Evolutionary conservation across 2,329 filamentous ascomycete genomes (phyloP).

Genomic region (Ophiocordyceps australis): DNA sequence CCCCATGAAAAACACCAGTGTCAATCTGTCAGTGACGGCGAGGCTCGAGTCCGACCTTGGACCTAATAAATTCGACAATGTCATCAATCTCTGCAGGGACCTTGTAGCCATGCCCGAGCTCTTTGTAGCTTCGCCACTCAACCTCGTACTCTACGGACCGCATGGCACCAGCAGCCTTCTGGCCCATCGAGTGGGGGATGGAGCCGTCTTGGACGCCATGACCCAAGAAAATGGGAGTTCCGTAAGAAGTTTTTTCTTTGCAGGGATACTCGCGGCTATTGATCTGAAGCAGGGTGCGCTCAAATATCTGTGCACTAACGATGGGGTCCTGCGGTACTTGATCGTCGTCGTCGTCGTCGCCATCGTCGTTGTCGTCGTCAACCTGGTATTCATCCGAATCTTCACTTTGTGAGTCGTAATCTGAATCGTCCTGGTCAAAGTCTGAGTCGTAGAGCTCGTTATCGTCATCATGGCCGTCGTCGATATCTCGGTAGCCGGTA

Average conservation of each 20-base stretch:
- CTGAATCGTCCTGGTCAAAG: slow-evolving; percentile 3
- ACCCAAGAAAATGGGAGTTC: slow-evolving; percentile 22
- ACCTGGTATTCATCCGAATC: slow-evolving; percentile 5
- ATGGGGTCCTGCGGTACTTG: slow-evolving; percentile 1
- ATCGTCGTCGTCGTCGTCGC: background rate
- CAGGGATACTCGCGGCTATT: slow-evolving; percentile 6
- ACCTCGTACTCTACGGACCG: slow-evolving; percentile 11
- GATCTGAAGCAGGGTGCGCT: slow-evolving; percentile 11
- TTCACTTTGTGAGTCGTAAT: background rate
- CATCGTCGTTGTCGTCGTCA: slow-evolving; percentile 3
- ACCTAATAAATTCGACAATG: slow-evolving; percentile 15
- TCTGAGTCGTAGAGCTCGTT: slow-evolving; percentile 1
- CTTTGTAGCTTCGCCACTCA: slow-evolving; percentile 13
- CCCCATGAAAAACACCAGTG: no score
- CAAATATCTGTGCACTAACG: slow-evolving; percentile 10
- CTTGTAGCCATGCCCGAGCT: slow-evolving; percentile 27
- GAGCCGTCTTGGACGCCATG: slow-evolving; percentile 21
- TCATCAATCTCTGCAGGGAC: slow-evolving; percentile 24
- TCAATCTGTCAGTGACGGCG: no score
- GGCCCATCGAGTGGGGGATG: slow-evolving; percentile 13
- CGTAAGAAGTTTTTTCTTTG: slow-evolving; percentile 2
- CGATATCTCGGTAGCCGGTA: no score
- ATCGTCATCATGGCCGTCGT: no score
- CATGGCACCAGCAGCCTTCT: slow-evolving; percentile 10
- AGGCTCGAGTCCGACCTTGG: slow-evolving; percentile 1